phyloP scores from a whole-genome alignment of 768 basidiomycete genomes.

The Mycena latifolia region DNA sequence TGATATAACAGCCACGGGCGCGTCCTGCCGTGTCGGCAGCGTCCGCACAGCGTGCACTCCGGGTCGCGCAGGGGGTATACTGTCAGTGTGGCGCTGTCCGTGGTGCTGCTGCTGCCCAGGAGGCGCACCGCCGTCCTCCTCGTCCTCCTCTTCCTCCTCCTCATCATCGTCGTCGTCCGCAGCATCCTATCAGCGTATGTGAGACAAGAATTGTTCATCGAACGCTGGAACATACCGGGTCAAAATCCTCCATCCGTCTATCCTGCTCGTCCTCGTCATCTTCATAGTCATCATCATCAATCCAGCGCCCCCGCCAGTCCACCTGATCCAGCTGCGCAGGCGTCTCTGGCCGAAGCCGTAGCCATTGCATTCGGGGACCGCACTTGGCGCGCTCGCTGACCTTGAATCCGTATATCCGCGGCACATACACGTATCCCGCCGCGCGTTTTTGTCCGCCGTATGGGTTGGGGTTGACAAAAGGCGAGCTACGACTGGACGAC shows the following conservation, averaged over 20 bases:
- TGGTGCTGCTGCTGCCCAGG: constrained; percentile 40
- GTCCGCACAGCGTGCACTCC: constrained; percentile 53
- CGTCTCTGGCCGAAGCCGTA: constrained; percentile 87
- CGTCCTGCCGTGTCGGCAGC: constrained; percentile 64
- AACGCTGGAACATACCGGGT: constrained; percentile 65
- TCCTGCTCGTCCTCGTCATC: constrained; percentile 82
- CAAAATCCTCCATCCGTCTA: constrained; percentile 88
- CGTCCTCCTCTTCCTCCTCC: constrained; percentile 62
- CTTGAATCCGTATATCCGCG: constrained; percentile 97
- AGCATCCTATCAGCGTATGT: constrained; percentile 56
- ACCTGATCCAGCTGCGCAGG: constrained; percentile 87
- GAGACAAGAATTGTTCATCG: neutral
- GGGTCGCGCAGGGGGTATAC: constrained; percentile 34
- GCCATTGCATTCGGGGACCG: constrained; percentile 98
- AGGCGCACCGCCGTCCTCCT: constrained; percentile 14
- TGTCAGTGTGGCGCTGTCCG: constrained; percentile 48
- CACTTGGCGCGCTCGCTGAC: constrained; percentile 95
- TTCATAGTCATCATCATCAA: constrained; percentile 70
- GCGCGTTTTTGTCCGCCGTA: constrained; percentile 92
- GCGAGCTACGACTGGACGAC: constrained; percentile 50
- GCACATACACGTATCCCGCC: constrained; percentile 87
- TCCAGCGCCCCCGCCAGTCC: constrained; percentile 93
- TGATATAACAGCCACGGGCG: constrained; percentile 43
- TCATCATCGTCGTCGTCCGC: constrained; percentile 70
- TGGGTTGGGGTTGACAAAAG: constrained; percentile 90